These are phyloP conservation scores for Leishmania braziliensis DNA, from an alignment of 208 protist species.

Conservation along the genomic window DNA sequence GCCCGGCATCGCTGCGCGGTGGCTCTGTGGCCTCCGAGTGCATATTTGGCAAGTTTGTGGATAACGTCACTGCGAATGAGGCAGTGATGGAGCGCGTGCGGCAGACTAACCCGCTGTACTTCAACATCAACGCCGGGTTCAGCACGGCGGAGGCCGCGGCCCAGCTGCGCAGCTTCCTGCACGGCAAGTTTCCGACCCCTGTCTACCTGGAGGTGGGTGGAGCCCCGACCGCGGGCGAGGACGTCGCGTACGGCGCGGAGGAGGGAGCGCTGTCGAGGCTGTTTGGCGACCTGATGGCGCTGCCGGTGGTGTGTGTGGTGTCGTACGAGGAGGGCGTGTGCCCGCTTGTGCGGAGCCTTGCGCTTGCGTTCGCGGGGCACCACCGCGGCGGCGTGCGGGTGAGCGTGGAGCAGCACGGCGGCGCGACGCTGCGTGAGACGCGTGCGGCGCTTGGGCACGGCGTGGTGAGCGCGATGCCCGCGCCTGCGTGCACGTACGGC, in stretches of 20 bases:
- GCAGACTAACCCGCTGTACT: conserved; percentile 32
- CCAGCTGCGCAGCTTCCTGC: conserved; percentile 36
- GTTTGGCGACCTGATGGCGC: conserved; percentile 43
- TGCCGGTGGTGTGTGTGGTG: conserved; percentile 45
- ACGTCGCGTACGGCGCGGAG: background rate
- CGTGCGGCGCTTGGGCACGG: background rate
- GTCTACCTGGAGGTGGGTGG: conserved; percentile 30
- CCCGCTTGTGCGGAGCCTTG: conserved; percentile 50
- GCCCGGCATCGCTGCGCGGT: conserved; percentile 30
- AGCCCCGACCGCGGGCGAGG: background rate
- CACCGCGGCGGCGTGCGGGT: conserved; percentile 34
- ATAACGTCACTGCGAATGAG: conserved; percentile 18
- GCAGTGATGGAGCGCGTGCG: conserved; percentile 17
- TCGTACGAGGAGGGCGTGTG: conserved; percentile 46
- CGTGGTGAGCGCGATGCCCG: too few species aligned
- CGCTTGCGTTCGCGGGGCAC: conserved; percentile 42
- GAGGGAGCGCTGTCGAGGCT: conserved; percentile 2
- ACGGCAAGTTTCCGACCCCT: conserved; percentile 19
- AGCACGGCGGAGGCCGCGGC: conserved; percentile 1
- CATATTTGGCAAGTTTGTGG: conserved; percentile 34
- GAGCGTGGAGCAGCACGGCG: conserved; percentile 5
- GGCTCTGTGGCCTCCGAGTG: conserved; percentile 7
- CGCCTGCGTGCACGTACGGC: too few species aligned
- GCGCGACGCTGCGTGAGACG: conserved; percentile 14
- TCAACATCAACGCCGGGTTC: conserved; percentile 46